Conservation (phyloP, 345 rosid genomes). For the Eucalyptus cloeziana region DNA sequence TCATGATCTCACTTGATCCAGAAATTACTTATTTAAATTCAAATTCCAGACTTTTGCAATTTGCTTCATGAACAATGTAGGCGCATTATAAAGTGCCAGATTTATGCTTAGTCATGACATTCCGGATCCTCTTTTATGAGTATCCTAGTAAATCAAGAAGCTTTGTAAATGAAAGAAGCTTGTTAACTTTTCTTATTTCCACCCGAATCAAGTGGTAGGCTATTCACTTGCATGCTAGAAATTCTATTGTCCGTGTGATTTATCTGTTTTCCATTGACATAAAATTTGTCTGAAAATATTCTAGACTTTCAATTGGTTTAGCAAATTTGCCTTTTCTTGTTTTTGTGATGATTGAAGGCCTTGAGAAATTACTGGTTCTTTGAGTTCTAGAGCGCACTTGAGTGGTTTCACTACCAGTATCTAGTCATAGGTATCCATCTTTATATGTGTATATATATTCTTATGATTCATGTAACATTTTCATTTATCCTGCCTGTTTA, state of each 20-base stretch:
- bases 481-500: neutral
- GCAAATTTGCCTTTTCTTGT: neutral
- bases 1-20: neutral
- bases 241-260: neutral
- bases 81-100: neutral
- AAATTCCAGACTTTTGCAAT: neutral
- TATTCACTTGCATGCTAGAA: neutral
- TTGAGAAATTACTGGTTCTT: neutral
- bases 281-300: neutral
- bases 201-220: neutral
- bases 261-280: neutral
- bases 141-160: neutral
- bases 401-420: neutral
- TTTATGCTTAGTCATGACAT: neutral
- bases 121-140: neutral
- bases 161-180: neutral
- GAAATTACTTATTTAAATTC: neutral
- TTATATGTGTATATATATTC: neutral
- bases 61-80: neutral
- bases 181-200: neutral
- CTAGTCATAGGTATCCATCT: neutral
- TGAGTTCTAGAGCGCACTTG: neutral
- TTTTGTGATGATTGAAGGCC: neutral
- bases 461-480: neutral
- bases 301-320: neutral